Evolutionary conservation across 768 basidiomycete species (phyloP), one percentile per base, ranked within the genome.

Genomic region (Polyporus arcularius): DNA sequence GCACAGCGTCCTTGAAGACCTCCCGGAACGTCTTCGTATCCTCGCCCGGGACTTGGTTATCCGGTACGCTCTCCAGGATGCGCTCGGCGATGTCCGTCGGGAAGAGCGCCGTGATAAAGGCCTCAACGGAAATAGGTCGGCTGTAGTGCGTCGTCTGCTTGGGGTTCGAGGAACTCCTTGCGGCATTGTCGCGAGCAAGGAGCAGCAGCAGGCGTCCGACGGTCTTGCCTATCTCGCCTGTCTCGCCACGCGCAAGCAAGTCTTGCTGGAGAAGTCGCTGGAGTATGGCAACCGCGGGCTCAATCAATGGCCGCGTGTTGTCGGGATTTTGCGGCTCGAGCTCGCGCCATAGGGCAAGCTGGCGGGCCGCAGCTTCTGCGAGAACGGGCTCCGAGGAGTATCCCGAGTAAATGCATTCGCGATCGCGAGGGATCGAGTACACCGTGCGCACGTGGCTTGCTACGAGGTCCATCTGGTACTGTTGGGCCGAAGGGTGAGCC

Each of bases 331-430:
- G 21, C 14, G 28, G 18, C 4, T 43, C 26, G 3, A 15, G 51
- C 21, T 42, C 52, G 28, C 41, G 39, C 51, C 49, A 63, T n/a
- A 21, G 39, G 6, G 59, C 14, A 54, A 66, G 43, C 31, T 59
- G 58, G 26, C 56, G 62, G 11, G 60, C 61, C 14, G 74, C 73
- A 39, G 72, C 75, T 53, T 74, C 72, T 6, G 73, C 74, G 3
- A 75, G 68, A 28, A 75, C 49, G n/a, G 74, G 73, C 65, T 76
- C 75, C 14, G 75, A 75, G 7, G 75, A 65, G 45, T 71, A 73
- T 16, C 71, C 71, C 26, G 73, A 67, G 14, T 55, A 58, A 32
- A 75, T 30, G 42, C 70, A 72, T 51, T 63, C 58, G 11, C 62
- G 65, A 58, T 67, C 28, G 3, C 42, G 26, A 10, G 73, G 73